Base-by-base conservation (phyloP, 2,329 filamentous ascomycete species). In the Clarireedia paspali region DNA sequence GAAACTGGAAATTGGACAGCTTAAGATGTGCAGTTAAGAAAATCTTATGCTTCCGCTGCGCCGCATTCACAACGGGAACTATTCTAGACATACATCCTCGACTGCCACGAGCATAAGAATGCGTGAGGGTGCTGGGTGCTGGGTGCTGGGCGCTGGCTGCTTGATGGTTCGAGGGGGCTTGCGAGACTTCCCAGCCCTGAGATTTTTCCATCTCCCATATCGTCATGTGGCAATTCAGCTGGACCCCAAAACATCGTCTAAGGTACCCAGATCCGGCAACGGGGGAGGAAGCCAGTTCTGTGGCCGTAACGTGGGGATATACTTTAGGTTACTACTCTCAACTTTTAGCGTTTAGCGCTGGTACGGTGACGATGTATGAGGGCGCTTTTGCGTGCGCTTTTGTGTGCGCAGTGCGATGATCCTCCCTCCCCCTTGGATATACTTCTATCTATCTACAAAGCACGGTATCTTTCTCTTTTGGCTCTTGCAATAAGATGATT, bases 11-110 rank as follows among this genome's bases (percentile, higher is more conserved):
- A 15, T 30, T 50, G 14, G 23, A 27, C 27, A 34, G 24, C 23
- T 40, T 47, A 55, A 48, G 55, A 57, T 39, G 50, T 53, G 55
- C 55, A 47, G 30, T 48, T 53, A 53, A 54, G 55, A 54, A 50
- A 54, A 57, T 57, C 44, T 45, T 42, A 34, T 40, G 39, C 53
- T 48, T 53, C 51, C 56, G 26, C 47, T 46, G 42, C 54, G 39
- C 54, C 39, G 54, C 46, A 45, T 51, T 51, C 49, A 42, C 49
- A 42, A 47, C 53, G 47, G 38, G 53, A 55, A 55, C 47, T 50
- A 51, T 51, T 45, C 20, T 51, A 26, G 50, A 55, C 47, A 50
- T 51, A 55, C 47, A 50, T 51, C 47, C 38, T 55, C 47, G 52
- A 49, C 49, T 55, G 47, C 47, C 47, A 55, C 47, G 53, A 55